A percentile compares a stretch with the other conserved stretches of the same genome.
These are phyloP conservation scores for Ceratobasidium sp. DNA, from an alignment of 1,284 basidiomycete species.

Conservation along the genomic window DNA sequence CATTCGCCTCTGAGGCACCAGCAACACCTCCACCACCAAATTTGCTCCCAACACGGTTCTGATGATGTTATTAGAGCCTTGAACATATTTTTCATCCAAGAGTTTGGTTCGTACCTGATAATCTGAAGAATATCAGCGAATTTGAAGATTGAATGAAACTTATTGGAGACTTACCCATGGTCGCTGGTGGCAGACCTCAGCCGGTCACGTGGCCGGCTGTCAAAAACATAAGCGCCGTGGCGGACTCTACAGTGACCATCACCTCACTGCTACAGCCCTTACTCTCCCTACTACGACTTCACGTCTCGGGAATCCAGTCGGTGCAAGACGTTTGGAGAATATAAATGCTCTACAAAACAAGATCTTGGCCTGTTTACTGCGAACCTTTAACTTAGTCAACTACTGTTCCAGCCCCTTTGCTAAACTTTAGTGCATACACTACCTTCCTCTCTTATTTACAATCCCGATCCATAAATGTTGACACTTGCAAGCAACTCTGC, in stretches of 20 bases:
- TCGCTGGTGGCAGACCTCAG: neutral
- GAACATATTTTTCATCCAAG: neutral
- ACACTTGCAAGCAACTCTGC: too few species aligned
- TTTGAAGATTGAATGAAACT: neutral
- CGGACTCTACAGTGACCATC: neutral
- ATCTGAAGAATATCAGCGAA: constrained; percentile 52
- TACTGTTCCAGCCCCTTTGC: too few species aligned
- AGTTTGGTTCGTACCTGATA: constrained; percentile 55
- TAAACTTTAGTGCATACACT: too few species aligned
- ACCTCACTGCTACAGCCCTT: too few species aligned
- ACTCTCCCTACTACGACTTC: too few species aligned
- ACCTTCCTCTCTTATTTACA: too few species aligned
- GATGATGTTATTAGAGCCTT: neutral
- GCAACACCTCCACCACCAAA: constrained; percentile 96
- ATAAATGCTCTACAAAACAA: too few species aligned
- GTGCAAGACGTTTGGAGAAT: too few species aligned
- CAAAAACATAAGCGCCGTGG: neutral
- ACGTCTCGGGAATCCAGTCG: too few species aligned
- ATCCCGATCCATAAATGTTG: too few species aligned
- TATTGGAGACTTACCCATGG: constrained; percentile 37
- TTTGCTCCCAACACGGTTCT: constrained; percentile 96
- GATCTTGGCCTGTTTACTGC: too few species aligned
- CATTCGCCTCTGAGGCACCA: constrained; percentile 92
- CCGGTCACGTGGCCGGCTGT: neutral
- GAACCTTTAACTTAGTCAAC: too few species aligned